Conservation (phyloP, 192 early-diverging fungal genomes). For the Backusella psychrophila region DNA sequence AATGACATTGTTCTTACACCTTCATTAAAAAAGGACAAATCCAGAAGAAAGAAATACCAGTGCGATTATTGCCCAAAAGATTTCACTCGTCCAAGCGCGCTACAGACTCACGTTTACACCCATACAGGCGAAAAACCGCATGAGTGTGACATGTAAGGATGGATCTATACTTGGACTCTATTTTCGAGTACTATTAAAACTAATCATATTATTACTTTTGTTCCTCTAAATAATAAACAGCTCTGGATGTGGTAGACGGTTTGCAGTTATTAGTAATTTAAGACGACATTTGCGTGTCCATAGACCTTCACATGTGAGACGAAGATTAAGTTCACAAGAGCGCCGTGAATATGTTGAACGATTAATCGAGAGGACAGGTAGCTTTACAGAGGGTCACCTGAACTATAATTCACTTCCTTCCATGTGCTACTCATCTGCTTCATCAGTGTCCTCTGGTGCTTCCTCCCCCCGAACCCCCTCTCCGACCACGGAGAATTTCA, state of each 20-base stretch:
- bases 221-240: not conserved
- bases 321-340: not conserved
- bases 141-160: conserved; percentile 20
- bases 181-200: not conserved
- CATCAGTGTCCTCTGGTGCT: not conserved
- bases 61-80: conserved; percentile 13
- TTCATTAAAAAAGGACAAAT: not conserved
- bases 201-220: not conserved
- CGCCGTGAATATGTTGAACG: conserved; percentile 3
- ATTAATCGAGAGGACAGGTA: conserved; percentile 1
- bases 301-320: not conserved
- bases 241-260: conserved; percentile 8
- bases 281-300: conserved; percentile 11
- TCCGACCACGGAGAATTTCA: not conserved
- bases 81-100: conserved; percentile 22
- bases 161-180: not conserved
- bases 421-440: conserved; percentile 9
- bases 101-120: conserved; percentile 21
- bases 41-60: conserved; percentile 10
- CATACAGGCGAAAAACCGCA: conserved; percentile 32
- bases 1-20: not conserved
- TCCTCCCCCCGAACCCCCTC: not conserved
- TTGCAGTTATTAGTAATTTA: conserved; percentile 15
- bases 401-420: not conserved
- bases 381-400: not conserved